phyloP scores from a whole-genome alignment of 2,329 filamentous ascomycete genomes.

The Huntiella bhutanensis region DNA sequence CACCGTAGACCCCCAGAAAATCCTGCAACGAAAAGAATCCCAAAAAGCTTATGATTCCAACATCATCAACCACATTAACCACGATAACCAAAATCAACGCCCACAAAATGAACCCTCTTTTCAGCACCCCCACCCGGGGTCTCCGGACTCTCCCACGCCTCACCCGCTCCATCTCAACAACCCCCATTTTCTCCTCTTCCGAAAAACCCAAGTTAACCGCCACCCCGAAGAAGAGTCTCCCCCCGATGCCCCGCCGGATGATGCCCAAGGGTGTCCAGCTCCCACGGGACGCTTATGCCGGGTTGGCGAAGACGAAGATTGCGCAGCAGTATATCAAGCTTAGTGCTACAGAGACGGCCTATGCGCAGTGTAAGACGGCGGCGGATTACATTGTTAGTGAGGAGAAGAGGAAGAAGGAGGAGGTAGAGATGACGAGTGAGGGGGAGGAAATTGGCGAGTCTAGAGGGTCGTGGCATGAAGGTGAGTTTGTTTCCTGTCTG shows the following conservation, averaged over 20 bases:
- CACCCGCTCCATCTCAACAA: not conserved
- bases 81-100: not conserved
- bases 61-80: too few relatives aligned
- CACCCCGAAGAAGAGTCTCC: not conserved
- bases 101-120: not conserved
- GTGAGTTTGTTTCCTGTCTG: conserved; percentile 28
- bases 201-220: not conserved
- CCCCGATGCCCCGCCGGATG: conserved; percentile 9
- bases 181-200: not conserved
- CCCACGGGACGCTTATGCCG: conserved; percentile 8
- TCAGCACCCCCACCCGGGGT: not conserved
- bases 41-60: too few relatives aligned
- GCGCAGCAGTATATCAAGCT: conserved; percentile 43
- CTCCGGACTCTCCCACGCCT: not conserved
- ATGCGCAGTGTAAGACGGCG: conserved; percentile 52
- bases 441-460: conserved; percentile 70
- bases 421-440: conserved; percentile 50
- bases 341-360: conserved; percentile 58
- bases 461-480: conserved; percentile 62
- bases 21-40: too few relatives aligned
- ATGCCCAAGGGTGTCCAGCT: conserved; percentile 8
- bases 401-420: conserved; percentile 42
- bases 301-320: conserved; percentile 8
- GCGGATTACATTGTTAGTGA: conserved; percentile 62
- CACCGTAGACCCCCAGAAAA: too few relatives aligned